phyloP scores from a whole-genome alignment of 768 basidiomycete genomes.

The Leccinum subgranulosum region DNA sequence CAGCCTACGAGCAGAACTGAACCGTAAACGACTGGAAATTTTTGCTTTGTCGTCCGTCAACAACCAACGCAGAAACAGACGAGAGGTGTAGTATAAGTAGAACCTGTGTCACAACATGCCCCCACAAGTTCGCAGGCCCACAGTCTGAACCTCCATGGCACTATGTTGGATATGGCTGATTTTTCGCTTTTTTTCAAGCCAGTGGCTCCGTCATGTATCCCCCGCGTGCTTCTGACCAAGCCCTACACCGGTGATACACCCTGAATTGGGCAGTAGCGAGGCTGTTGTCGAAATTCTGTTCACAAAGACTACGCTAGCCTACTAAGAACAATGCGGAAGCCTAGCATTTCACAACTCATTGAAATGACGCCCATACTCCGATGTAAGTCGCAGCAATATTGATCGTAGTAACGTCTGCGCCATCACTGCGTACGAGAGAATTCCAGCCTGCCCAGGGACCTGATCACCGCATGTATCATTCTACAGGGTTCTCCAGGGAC shows the following conservation, averaged over 20 bases:
- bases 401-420: neutral
- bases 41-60: constrained; percentile 33
- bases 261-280: too few relatives aligned
- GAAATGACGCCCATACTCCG: too few relatives aligned
- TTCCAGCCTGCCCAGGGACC: neutral
- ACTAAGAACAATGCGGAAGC: too few relatives aligned
- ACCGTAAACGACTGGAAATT: constrained; percentile 26
- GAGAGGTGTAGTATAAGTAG: constrained; percentile 1
- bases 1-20: constrained; percentile 28
- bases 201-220: neutral
- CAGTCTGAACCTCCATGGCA: constrained; percentile 29
- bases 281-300: too few relatives aligned
- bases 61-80: constrained; percentile 33
- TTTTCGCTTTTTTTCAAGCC: too few relatives aligned
- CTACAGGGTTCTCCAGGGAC: too few relatives aligned
- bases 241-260: too few relatives aligned
- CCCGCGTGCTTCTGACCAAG: neutral
- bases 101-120: constrained; percentile 12
- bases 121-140: constrained; percentile 27
- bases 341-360: too few relatives aligned
- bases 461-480: neutral
- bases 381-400: neutral
- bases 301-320: too few relatives aligned
- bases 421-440: neutral
- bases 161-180: too few relatives aligned